Evolutionary conservation across 371 early-diverging fungal genomes (phyloP).

Genomic region (Syncephalastrum monosporum): DNA sequence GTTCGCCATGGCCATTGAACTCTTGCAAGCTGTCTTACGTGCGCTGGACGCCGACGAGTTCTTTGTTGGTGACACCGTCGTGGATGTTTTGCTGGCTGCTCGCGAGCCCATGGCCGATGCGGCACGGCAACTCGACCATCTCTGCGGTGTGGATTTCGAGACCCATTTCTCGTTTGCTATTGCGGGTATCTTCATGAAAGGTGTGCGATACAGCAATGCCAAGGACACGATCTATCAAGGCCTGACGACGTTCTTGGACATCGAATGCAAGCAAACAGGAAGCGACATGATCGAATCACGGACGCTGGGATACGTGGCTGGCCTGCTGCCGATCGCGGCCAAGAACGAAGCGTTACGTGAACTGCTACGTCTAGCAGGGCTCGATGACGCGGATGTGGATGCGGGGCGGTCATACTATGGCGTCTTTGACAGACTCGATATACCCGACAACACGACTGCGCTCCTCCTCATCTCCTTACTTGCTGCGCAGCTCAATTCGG

Average conservation of each 20-base stretch:
- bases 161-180: constrained; percentile 88
- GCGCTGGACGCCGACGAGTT: constrained; percentile 73
- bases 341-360: constrained; percentile 65
- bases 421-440: constrained; percentile 66
- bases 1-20: constrained; percentile 69
- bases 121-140: constrained; percentile 66
- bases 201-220: constrained; percentile 73
- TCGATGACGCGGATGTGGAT: constrained; percentile 47
- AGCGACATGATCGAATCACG: constrained; percentile 53
- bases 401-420: constrained; percentile 53
- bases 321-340: constrained; percentile 69
- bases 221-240: constrained; percentile 73
- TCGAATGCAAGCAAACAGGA: constrained; percentile 59
- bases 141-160: constrained; percentile 79
- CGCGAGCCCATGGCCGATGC: constrained; percentile 72
- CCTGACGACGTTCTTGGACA: constrained; percentile 70
- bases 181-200: constrained; percentile 79
- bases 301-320: constrained; percentile 74
- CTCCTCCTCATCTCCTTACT: constrained; percentile 75
- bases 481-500: constrained; percentile 78
- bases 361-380: constrained; percentile 59
- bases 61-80: constrained; percentile 69
- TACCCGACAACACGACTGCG: constrained; percentile 69
- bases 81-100: constrained; percentile 66
- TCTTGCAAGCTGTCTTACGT: constrained; percentile 72